phyloP scores from a whole-genome alignment of 495 filamentous ascomycete species.

The Trichoderma gamsii region DNA sequence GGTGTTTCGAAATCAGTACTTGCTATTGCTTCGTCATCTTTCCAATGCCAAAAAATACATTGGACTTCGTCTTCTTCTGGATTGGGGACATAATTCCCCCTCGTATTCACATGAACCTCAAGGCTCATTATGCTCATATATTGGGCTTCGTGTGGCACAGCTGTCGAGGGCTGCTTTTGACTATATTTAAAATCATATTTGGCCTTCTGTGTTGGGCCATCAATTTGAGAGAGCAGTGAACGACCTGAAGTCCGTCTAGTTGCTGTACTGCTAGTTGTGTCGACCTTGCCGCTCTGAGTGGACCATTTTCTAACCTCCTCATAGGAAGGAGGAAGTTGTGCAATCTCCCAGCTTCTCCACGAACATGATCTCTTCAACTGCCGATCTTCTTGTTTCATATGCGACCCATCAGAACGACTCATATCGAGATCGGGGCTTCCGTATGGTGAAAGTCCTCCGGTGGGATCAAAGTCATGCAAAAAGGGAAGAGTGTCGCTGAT shows the following conservation, averaged over 20 bases:
- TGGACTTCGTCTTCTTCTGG: conserved; percentile 86
- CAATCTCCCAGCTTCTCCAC: conserved; percentile 60
- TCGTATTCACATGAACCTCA: conserved; percentile 90
- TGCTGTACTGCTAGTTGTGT: conserved; percentile 21
- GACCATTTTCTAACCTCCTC: conserved; percentile 69
- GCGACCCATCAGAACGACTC: not conserved
- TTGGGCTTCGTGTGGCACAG: conserved; percentile 77
- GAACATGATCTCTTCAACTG: conserved; percentile 47
- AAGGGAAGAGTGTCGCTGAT: conserved; percentile 68
- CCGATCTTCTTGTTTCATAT: conserved; percentile 36
- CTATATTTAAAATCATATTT: conserved; percentile 82
- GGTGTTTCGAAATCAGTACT: conserved; percentile 24
- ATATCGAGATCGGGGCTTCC: not conserved
- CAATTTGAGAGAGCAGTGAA: conserved; percentile 66
- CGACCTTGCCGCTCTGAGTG: conserved; percentile 34
- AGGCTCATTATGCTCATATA: conserved; percentile 97
- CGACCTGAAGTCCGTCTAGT: conserved; percentile 27
- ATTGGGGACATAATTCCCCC: conserved; percentile 72
- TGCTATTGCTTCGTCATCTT: conserved; percentile 55
- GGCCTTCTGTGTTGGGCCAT: conserved; percentile 81
- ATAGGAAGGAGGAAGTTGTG: conserved; percentile 59
- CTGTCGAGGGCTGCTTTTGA: conserved; percentile 66
- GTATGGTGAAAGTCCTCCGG: conserved; percentile 39
- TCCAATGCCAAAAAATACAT: conserved; percentile 85
- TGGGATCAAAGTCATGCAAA: conserved; percentile 71